These are phyloP conservation scores for Apium graveolens DNA, from an alignment of 129 eudicot species.

Conservation along the genomic window DNA sequence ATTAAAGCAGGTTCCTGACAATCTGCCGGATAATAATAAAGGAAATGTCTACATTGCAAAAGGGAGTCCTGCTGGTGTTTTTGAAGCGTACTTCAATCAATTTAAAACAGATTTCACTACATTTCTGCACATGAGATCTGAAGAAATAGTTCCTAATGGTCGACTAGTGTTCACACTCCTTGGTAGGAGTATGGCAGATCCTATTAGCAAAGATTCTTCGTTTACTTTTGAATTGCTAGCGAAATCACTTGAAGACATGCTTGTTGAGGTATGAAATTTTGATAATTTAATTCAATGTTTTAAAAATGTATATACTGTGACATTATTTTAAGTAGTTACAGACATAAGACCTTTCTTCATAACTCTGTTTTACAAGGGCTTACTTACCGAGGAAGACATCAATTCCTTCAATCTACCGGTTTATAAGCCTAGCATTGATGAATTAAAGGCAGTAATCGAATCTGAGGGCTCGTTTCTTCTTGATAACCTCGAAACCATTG, in stretches of 20 bases:
- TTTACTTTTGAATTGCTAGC: neutral
- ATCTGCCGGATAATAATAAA: conserved; percentile 23
- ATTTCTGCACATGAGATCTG: conserved; percentile 17
- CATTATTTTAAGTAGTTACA: too few relatives aligned
- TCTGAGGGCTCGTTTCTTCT: neutral
- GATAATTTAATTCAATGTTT: too few relatives aligned
- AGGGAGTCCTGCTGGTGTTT: conserved; percentile 27
- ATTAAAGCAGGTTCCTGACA: conserved; percentile 19
- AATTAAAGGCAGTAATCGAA: neutral
- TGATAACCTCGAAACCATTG: neutral
- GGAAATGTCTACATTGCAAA: conserved; percentile 21
- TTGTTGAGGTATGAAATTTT: conserved; percentile 14
- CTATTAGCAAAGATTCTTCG: neutral
- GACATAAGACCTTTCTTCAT: too few relatives aligned
- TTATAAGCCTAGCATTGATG: neutral
- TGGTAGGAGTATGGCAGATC: conserved; percentile 20
- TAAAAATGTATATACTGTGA: too few relatives aligned
- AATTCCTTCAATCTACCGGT: neutral
- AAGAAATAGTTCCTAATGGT: conserved; percentile 35
- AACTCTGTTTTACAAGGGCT: neutral
- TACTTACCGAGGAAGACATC: neutral
- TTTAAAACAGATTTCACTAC: conserved; percentile 21
- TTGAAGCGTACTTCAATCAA: conserved; percentile 31
- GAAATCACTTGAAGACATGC: conserved; percentile 13
- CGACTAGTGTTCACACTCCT: conserved; percentile 41